Base-by-base conservation (phyloP, 192 early-diverging fungal genomes). In the Podila horticola region DNA sequence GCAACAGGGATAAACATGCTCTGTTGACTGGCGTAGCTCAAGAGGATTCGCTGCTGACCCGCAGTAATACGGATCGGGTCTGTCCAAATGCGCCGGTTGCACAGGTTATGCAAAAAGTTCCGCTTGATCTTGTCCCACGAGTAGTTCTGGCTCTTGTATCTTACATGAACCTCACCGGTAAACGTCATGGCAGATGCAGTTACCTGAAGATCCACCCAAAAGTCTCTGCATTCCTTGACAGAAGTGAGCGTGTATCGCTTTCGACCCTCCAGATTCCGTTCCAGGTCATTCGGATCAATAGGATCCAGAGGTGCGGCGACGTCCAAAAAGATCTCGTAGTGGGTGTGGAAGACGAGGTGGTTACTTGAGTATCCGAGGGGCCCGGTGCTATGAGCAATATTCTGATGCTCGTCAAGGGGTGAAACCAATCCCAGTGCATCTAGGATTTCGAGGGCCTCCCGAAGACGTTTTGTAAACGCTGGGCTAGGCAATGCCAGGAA, bases 121-220 rank as follows among this genome's bases (percentile, higher is more conserved):
- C 48, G n/a, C 4, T 66, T 71, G 31, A 81, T 81, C 3, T 69
- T 62, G 24, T 36, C 28, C 77, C 77, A 81, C 2, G 77, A 66
- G 17, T 48, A 24, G 1, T 36, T 24, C 31, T 41, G 31, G 1
- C 49, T 45, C 41, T 51, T 62, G 36, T 55, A 6, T 4, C 48
- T n/a, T 15, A 30, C 26, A 15, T 34, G 31, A 4, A 33, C 65
- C 0, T 52, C 51, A 0, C 62, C 63, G 1, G 59, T 30, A 24
- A 62, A 63, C 48, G 63, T 71, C 76, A 81, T 69, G 12, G 36
- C 22, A 0, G 77, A 68, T 11, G 77, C 30, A 17, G 52, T 81
- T 1, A 71, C 7, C 34, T 81, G 77, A 7, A 81, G 77, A 69
- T 81, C 77, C 41, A 69, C 60, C 77, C 77, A 81, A 28, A 81